Conservation (phyloP, 108 stramenopile genomes). For the Nannochloropsis gaditana region DNA sequence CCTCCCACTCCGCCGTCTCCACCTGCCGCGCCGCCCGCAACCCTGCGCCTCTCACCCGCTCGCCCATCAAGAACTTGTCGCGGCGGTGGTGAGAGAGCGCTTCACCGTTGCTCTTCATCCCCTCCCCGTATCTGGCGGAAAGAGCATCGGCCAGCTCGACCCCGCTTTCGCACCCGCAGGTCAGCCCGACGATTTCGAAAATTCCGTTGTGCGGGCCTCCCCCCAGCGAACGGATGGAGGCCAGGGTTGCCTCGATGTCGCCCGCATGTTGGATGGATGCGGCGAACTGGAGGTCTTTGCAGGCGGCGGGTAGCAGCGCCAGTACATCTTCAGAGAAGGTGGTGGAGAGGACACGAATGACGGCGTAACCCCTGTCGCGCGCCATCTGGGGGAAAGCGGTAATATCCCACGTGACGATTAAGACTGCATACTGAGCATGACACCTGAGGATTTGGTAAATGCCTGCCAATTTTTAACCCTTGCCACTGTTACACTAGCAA, state of each 20-base stretch:
- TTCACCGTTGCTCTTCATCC: constrained; percentile 71
- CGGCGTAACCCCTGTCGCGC: neutral
- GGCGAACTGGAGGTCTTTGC: neutral
- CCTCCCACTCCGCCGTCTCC: constrained; percentile 59
- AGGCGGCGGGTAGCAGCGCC: neutral
- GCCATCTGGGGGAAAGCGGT: neutral
- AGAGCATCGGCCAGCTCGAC: constrained; percentile 55
- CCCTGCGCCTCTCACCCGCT: constrained; percentile 29
- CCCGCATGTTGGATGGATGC: neutral
- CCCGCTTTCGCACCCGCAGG: constrained; percentile 42
- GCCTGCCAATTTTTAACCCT: too few relatives aligned
- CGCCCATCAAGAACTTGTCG: constrained; percentile 51
- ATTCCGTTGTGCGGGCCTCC: neutral
- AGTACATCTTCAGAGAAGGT: neutral
- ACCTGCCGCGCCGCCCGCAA: constrained; percentile 64
- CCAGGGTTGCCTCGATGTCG: neutral
- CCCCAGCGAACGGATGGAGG: neutral
- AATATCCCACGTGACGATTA: too few relatives aligned
- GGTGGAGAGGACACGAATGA: neutral
- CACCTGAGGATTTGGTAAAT: too few relatives aligned
- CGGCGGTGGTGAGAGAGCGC: constrained; percentile 59
- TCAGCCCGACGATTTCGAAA: neutral
- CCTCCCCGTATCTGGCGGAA: constrained; percentile 22
- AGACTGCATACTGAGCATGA: too few relatives aligned
- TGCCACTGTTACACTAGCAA: too few relatives aligned